These are phyloP conservation scores for Cyclocybe cylindracea DNA, from an alignment of 768 basidiomycete species.

Conservation along the genomic window DNA sequence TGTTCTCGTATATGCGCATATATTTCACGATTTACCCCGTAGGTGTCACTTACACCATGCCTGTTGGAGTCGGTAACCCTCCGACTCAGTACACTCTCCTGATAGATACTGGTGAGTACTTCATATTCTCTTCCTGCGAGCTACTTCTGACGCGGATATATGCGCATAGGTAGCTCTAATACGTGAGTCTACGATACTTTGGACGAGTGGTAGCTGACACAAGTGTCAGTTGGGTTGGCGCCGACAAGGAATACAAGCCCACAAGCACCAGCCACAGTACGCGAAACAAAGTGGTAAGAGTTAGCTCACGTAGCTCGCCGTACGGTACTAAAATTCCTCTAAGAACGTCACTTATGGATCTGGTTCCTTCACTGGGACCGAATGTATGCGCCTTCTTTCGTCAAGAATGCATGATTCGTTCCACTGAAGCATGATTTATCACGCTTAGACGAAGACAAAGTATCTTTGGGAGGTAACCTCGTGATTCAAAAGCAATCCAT, in stretches of 20 bases:
- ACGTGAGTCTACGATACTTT: constrained; percentile 12
- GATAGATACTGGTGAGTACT: constrained; percentile 53
- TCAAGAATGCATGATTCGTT: not conserved
- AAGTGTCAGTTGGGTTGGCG: constrained; percentile 50
- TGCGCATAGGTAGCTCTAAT: constrained; percentile 35
- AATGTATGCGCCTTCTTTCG: constrained; percentile 36
- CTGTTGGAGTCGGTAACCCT: constrained; percentile 54
- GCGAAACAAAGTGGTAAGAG: constrained; percentile 33
- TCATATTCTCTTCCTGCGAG: not conserved
- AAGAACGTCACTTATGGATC: constrained; percentile 57
- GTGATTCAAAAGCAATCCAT: constrained; percentile 49
- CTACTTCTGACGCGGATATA: not conserved
- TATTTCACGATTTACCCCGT: not conserved
- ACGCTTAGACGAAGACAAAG: constrained; percentile 44
- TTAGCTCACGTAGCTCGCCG: not conserved
- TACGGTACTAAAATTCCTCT: constrained; percentile 4
- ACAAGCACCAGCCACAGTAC: constrained; percentile 44
- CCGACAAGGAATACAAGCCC: constrained; percentile 42
- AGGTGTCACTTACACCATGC: constrained; percentile 52
- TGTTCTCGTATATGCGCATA: not conserved
- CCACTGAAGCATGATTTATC: not conserved
- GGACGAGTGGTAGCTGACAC: not conserved
- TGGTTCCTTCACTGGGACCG: constrained; percentile 52
- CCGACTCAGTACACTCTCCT: constrained; percentile 51
- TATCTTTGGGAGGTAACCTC: constrained; percentile 40